Base-by-base conservation (phyloP, 768 basidiomycete species). In the Amanita polypyramis region DNA sequence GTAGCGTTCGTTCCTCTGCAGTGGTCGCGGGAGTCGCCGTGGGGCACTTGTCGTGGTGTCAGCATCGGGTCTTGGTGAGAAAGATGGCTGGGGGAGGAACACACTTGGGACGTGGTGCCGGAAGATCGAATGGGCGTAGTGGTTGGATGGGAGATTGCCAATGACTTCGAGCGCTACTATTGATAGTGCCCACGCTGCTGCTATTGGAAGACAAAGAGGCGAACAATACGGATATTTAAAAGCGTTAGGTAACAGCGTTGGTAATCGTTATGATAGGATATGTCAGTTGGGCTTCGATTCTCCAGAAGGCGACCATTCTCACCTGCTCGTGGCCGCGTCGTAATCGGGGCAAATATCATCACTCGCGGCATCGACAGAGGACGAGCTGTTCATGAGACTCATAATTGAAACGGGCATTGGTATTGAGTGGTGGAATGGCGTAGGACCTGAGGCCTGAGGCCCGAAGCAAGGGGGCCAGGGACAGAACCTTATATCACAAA, bases 261-360 rank as follows among this genome's bases (percentile, higher is more conserved):
- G 25, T 7, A 27, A 27, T n/a, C n/a, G n/a, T n/a, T n/a, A n/a
- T n/a, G 25, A 27, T 27, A 27, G 7, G 25, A 27, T 27, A 27
- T 27, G 25, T 27, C 7, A 51, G 35, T 30, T 15, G 40, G 47
- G 52, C 53, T 53, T 52, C 53, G 55, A 45, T 47, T 38, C 46
- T 32, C 34, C 40, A 42, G 25, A 45, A 47, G 37, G 43, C 29
- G 12, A n/a, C 12, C 17, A n/a, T 30, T 50, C 62, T 49, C 52
- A 70, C 72, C 69, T 68, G 56, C 59, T 64, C 33, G 69, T 62
- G 12, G 64, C 64, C 8, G 57, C 56, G 29, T 69, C 63, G 46
- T 73, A 73, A 43, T 67, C 63, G 1, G 71, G 71, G 52, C 69
- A 70, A 11, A 57, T 61, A 39, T 65, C 64, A 21, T 70, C 69